Base-by-base conservation (phyloP, 2,329 filamentous ascomycete species). In the Aspergillus ustus region DNA sequence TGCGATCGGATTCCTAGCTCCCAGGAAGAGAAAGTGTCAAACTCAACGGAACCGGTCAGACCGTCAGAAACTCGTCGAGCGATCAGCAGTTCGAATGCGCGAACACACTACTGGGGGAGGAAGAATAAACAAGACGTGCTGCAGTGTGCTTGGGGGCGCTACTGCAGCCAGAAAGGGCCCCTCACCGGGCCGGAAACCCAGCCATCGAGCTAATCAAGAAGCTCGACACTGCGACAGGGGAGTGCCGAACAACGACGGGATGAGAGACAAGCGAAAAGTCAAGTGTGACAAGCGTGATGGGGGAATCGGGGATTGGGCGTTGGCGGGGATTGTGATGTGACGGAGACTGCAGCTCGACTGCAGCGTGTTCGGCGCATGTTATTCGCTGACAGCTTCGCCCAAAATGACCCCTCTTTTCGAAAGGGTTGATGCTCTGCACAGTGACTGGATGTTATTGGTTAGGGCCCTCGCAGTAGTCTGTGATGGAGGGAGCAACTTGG, bases 251-350 rank as follows among this genome's bases (percentile, higher is more conserved):
- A 25, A 49, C 29, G 29, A 19, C 5, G n/a, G 49, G 34, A 40
- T 40, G 34, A 40, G 34, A 40, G 34, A 40, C 8, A 13, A 40
- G 34, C 34, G 13, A 13, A 15, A 40, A 34, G 19, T 29, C 34
- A 53, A 51, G 57, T 61, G 63, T 66, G 62, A 63, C 25, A 64
- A 63, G 64, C 55, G 67, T 64, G 69, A 70, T 68, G 44, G 3
- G 25, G 25, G 25, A 25, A 25, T 25, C 25, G 25, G 48, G 20
- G 70, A 72, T 59, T 61, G 57, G 56, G 37, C 50, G 58, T 44
- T 61, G 57, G 52, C 50, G 55, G 63, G 65, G 68, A 70, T 66
- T 72, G 73, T 75, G 73, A 76, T 74, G 73, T 75, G 73, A 75
- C 66, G 55, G 43, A 46, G 4, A 34, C 62, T 74, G 73, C 73